phyloP scores from a whole-genome alignment of 768 basidiomycete species.

The Rubroboletus satanas region DNA sequence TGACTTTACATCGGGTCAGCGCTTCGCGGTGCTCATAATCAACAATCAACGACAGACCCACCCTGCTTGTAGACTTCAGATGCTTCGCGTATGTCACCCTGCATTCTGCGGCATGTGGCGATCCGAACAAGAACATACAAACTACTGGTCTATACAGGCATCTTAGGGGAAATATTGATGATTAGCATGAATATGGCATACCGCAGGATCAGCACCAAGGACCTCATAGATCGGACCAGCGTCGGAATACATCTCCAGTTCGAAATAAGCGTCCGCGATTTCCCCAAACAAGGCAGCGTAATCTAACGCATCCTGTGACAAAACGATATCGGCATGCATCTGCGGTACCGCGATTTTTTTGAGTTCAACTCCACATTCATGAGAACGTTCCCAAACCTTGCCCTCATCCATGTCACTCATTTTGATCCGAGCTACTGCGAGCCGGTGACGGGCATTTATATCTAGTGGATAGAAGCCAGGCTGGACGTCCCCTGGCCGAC shows the following conservation, averaged over 20 bases:
- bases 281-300: slow-evolving; percentile 77
- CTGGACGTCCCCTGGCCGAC: neutral
- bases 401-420: slow-evolving; percentile 78
- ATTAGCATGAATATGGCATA: neutral
- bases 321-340: slow-evolving; percentile 73
- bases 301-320: slow-evolving; percentile 66
- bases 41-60: slow-evolving; percentile 31
- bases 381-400: slow-evolving; percentile 45
- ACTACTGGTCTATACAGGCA: neutral
- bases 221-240: neutral
- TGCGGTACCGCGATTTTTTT: slow-evolving; percentile 28
- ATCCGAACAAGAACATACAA: slow-evolving; percentile 49
- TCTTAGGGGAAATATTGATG: neutral
- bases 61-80: slow-evolving; percentile 82
- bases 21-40: neutral
- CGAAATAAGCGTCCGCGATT: slow-evolving; percentile 78
- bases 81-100: slow-evolving; percentile 72
- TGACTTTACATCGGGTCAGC: slow-evolving; percentile 47
- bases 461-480: neutral
- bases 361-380: neutral
- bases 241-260: neutral
- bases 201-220: neutral
- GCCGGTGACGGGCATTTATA: slow-evolving; percentile 59
- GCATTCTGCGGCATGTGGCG: slow-evolving; percentile 75
- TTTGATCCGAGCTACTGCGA: slow-evolving; percentile 78